phyloP scores from a whole-genome alignment of 2,329 filamentous ascomycete genomes.

The Paraphoma chrysanthemicola region DNA sequence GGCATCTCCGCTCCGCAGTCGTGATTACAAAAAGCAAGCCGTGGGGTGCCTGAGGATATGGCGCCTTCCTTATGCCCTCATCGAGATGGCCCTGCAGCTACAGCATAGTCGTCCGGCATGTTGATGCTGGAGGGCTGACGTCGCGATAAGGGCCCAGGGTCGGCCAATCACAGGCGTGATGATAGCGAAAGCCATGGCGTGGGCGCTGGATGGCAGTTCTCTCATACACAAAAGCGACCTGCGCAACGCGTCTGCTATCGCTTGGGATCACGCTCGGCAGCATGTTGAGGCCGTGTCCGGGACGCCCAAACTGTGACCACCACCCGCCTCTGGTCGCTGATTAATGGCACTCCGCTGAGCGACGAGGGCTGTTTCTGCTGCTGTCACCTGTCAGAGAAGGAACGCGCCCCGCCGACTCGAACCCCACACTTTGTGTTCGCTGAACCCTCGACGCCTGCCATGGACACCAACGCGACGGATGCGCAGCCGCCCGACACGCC shows the following conservation, averaged over 20 bases:
- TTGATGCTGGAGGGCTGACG: background rate
- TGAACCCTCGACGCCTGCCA: slow-evolving; percentile 11
- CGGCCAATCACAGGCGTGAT: slow-evolving; percentile 16
- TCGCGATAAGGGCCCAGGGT: slow-evolving; percentile 16
- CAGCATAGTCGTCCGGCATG: background rate
- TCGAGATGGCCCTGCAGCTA: background rate
- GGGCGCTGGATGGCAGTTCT: background rate
- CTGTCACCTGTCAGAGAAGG: slow-evolving; percentile 15
- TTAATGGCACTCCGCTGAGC: slow-evolving; percentile 25
- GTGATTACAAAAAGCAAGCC: background rate
- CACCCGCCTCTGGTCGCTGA: slow-evolving; percentile 23
- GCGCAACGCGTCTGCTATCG: slow-evolving; percentile 11
- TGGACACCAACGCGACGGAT: slow-evolving; percentile 20
- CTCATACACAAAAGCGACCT: slow-evolving; percentile 14
- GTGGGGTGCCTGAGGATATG: background rate
- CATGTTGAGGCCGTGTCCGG: slow-evolving; percentile 22
- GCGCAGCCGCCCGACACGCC: slow-evolving; percentile 19
- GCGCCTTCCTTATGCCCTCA: background rate
- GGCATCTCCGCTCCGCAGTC: background rate
- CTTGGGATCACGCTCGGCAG: slow-evolving; percentile 9
- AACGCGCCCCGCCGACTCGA: slow-evolving; percentile 27
- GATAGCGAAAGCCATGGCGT: slow-evolving; percentile 9
- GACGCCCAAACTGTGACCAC: slow-evolving; percentile 19
- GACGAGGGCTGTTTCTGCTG: no score
- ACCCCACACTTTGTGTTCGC: slow-evolving; percentile 3